Conservation (phyloP, 164 flowering plant genomes). For the Malania oleifera region DNA sequence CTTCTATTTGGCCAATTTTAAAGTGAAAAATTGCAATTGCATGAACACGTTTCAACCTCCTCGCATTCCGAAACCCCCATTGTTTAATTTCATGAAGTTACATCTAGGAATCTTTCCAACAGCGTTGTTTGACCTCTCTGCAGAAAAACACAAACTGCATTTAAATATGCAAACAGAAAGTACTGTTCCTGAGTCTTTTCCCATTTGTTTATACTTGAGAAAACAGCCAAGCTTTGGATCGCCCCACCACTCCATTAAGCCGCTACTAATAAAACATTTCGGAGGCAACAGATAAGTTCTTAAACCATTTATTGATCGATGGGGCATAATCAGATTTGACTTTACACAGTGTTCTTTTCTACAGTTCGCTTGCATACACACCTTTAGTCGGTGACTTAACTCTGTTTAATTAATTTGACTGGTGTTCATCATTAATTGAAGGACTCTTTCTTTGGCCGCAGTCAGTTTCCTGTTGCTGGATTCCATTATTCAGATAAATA, state of each 20-base stretch:
- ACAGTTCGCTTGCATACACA: neutral
- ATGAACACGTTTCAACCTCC: neutral
- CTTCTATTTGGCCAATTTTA: neutral
- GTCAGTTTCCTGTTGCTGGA: neutral
- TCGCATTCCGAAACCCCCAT: too few species aligned
- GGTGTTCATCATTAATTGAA: neutral
- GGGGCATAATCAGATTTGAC: neutral
- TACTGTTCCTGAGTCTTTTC: neutral
- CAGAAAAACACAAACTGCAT: constrained; percentile 2
- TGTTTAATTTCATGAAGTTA: constrained; percentile 1
- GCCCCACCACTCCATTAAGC: constrained; percentile 7
- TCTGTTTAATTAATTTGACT: too few species aligned
- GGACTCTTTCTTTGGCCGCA: neutral
- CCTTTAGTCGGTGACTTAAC: constrained; percentile 5
- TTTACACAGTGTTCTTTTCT: too few species aligned
- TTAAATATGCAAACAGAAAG: neutral
- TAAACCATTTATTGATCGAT: too few species aligned
- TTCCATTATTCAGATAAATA: neutral
- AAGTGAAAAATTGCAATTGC: neutral
- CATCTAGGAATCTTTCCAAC: constrained; percentile 2
- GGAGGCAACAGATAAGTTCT: too few species aligned
- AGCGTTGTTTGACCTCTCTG: constrained; percentile 9
- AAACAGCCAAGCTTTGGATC: constrained; percentile 3
- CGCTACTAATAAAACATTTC: neutral
- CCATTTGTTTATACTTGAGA: neutral